Evolutionary conservation across 1,284 basidiomycete genomes (phyloP).

Genomic region (Phenoliferia sp.): DNA sequence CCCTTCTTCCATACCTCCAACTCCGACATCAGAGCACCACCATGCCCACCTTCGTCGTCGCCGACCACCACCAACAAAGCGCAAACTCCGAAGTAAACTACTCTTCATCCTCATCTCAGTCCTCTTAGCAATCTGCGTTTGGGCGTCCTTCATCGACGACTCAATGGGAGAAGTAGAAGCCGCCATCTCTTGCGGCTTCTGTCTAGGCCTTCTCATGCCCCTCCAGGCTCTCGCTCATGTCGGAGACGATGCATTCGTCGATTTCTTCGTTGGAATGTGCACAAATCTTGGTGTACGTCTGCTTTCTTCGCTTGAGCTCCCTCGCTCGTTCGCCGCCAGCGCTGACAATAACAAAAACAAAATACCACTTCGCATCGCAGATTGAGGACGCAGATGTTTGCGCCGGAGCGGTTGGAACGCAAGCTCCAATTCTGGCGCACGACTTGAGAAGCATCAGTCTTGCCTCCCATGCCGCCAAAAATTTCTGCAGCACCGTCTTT

Average conservation of each 20-base stretch:
- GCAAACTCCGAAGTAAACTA: conserved; percentile 10
- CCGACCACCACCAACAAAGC: neutral
- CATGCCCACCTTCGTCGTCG: neutral
- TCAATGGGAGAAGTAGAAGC: conserved; percentile 31
- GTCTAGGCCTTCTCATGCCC: conserved; percentile 35
- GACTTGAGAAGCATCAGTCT: conserved; percentile 52
- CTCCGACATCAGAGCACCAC: neutral
- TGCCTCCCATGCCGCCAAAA: conserved; percentile 51
- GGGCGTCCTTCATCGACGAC: conserved; percentile 31
- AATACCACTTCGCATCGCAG: no score
- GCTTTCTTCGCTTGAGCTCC: no score
- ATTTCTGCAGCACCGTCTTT: conserved; percentile 55
- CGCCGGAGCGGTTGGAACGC: conserved; percentile 50
- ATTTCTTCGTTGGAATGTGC: conserved; percentile 35
- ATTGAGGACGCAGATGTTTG: conserved; percentile 54
- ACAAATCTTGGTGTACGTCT: conserved; percentile 29
- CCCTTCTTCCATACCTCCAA: neutral
- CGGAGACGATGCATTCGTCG: conserved; percentile 36
- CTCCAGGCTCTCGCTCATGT: conserved; percentile 34
- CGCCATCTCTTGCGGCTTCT: conserved; percentile 32
- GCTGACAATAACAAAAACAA: neutral
- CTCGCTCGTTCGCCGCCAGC: neutral
- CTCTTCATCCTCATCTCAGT: conserved; percentile 13
- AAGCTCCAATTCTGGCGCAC: conserved; percentile 58
- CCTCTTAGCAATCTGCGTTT: conserved; percentile 28